Base-by-base conservation (phyloP, 345 rosid species). In the Euclidium syriacum region DNA sequence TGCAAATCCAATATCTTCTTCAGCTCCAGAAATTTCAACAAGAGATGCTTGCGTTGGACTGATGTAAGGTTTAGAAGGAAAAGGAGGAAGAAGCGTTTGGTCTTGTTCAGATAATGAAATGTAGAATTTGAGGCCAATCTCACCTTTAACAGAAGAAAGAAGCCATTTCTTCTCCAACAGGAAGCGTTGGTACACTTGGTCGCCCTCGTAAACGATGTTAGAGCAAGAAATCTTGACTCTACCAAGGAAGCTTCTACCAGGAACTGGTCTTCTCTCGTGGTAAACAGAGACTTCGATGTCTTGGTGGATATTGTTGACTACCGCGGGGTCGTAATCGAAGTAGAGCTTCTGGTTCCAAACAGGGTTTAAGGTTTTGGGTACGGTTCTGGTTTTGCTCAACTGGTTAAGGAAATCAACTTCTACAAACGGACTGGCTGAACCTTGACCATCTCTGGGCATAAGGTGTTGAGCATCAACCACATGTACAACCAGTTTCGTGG, bases 401-500 rank as follows among this genome's bases (percentile, higher is more conserved):
- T 73, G 78, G 69, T 77, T 80, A 39, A 69, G 73, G 62, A 75
- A 78, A 74, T 79, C 83, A 58, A 80, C 78, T 67, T 79, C 75
- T 63, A 72, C 78, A 68, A 76, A 79, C 17, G 90, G 65, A 50
- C 71, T 79, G 1, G 77, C 81, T 47, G 87, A 82, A 3, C 81
- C 81, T 66, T 79, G 68, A 14, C 89, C 76, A 47, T 80, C 76
- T 81, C 65, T 75, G 15, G 81, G 83, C 76, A 73, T 68, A 62
- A 77, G 87, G 64, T 80, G n/a, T 59, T 68, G 82, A 63, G 84
- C 80, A 78, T 77, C 85, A 23, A 80, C 75, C 16, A 70, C 80
- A 36, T 84, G 73, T 33, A 82, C 73, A 6, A 79, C 75, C 30
- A 80, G 67, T 68, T 76, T 81, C 66, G 59, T 57, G 17, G 44